Evolutionary conservation across 1,284 basidiomycete genomes (phyloP), one percentile per base, ranked within the genome.

Genomic region (Microstroma glucosiphilum): DNA sequence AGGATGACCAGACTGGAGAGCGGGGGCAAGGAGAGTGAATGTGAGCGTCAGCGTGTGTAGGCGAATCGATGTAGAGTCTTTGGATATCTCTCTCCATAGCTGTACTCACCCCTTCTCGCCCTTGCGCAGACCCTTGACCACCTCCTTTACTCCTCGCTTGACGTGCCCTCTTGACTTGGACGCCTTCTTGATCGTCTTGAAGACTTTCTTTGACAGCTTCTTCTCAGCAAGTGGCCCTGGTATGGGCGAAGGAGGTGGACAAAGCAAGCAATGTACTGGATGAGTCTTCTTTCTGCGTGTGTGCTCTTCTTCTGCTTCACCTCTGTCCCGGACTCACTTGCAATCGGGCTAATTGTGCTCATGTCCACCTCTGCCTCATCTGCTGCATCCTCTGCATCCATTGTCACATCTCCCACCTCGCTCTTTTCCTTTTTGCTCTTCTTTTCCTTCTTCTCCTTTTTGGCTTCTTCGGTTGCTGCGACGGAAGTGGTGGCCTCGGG

Each of bases 1-100:
- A 99, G 86, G 61, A 99, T 83, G 53, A 98, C 86, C 25, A 99
- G 83, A 19, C 90, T 92, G 65, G 17, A 13, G 19, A 9, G 7
- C 8, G 23, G 56, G 13, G 56, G 15, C 8, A 1, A 37, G 25
- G 51, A 54, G 51, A 21, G 15, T 6, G 51, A 25, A 3, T 15
- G 21, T 6, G 51, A 54, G 19, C 9, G 56, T 23, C 23, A 19
- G 56, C 40, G 12, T n/a, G 11, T 4, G 17, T 12, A 48, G 3
- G 3, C 6, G 3, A 9, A 37, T 37, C 30, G 9, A 37, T 3
- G 4, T 37, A 9, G 30, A 3, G 9, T 37, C 30, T 37, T 9
- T 12, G 17, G 41, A 43, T 11, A 48, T 6, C 15, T 48, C 43
- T 21, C 4, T 48, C 17, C n/a, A n/a, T 21, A 3, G 17, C 15